phyloP scores from a whole-genome alignment of 192 early-diverging fungal genomes.

The Endogone sp. region DNA sequence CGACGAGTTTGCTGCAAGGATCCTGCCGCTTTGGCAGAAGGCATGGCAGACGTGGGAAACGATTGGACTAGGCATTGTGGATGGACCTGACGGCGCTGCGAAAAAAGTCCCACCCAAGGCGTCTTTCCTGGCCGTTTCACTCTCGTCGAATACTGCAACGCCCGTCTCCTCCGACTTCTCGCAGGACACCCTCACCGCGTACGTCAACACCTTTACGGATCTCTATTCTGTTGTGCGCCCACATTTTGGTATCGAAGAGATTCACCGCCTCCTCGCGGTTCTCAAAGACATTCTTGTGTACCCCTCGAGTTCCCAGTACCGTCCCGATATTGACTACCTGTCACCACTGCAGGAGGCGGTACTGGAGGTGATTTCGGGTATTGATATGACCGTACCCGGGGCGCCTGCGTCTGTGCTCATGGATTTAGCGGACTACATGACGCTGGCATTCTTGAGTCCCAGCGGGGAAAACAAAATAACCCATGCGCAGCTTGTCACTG shows the following conservation, averaged over 20 bases:
- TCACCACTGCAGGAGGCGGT: slow-evolving; percentile 67
- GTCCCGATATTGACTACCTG: slow-evolving; percentile 55
- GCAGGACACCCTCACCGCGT: slow-evolving; percentile 69
- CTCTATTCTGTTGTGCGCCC: slow-evolving; percentile 53
- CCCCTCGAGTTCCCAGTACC: slow-evolving; percentile 50
- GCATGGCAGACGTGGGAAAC: slow-evolving; percentile 68
- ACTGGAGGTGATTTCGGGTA: slow-evolving; percentile 49
- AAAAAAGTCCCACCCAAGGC: slow-evolving; percentile 5
- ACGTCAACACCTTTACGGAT: slow-evolving; percentile 55
- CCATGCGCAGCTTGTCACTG: not conserved
- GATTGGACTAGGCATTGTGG: slow-evolving; percentile 65
- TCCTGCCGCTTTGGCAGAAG: slow-evolving; percentile 52
- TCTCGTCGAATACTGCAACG: slow-evolving; percentile 15
- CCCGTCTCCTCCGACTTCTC: slow-evolving; percentile 46
- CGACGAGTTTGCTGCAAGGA: not conserved
- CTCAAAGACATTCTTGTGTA: slow-evolving; percentile 57
- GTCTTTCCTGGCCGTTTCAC: slow-evolving; percentile 18
- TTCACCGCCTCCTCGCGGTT: slow-evolving; percentile 43
- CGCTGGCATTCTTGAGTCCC: slow-evolving; percentile 33
- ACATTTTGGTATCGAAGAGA: slow-evolving; percentile 51
- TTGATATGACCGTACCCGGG: slow-evolving; percentile 21
- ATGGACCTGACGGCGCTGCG: slow-evolving; percentile 1
- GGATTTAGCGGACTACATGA: slow-evolving; percentile 39
- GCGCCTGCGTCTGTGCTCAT: slow-evolving; percentile 29
- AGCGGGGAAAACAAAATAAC: slow-evolving; percentile 14